phyloP scores from a whole-genome alignment of 352 stramenopile species.

The Aphanomyces cochlioides region DNA sequence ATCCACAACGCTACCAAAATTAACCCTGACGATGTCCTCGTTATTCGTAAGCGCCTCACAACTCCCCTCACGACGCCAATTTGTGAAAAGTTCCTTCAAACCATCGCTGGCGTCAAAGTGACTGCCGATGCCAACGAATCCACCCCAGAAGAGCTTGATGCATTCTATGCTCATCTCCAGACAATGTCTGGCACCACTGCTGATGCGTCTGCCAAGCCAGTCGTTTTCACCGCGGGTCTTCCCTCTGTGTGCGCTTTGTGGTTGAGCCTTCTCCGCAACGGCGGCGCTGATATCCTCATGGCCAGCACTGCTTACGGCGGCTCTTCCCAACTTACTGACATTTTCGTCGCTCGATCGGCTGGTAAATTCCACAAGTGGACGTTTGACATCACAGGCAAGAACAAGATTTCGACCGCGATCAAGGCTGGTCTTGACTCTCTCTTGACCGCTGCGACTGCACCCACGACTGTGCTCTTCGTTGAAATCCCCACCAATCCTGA shows the following conservation, averaged over 20 bases:
- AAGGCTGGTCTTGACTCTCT: conserved; percentile 24
- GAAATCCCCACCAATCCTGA: conserved; percentile 36
- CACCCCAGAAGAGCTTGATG: conserved; percentile 1
- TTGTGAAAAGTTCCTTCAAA: conserved; percentile 29
- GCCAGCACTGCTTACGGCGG: conserved; percentile 33
- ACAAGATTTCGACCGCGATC: conserved; percentile 30
- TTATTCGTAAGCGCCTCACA: conserved; percentile 32
- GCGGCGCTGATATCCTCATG: conserved; percentile 34
- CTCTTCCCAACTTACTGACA: conserved; percentile 31
- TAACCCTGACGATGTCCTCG: conserved; percentile 27
- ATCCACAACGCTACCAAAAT: conserved; percentile 34
- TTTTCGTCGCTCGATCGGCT: conserved; percentile 18
- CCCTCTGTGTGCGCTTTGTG: conserved; percentile 31
- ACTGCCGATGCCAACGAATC: conserved; percentile 24
- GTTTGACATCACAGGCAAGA: conserved; percentile 34
- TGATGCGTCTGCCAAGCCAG: conserved; percentile 15
- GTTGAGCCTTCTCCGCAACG: conserved; percentile 25
- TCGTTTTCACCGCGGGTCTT: conserved; percentile 32
- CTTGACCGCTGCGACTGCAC: not conserved
- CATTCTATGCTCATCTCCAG: conserved; percentile 32
- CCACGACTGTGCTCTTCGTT: conserved; percentile 31
- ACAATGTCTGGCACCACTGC: conserved; percentile 32
- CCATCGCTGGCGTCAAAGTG: conserved; percentile 25
- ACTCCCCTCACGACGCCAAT: conserved; percentile 33
- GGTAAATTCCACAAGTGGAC: conserved; percentile 28